Base-by-base conservation (phyloP, 352 stramenopile genomes). In the Globisporangium echinulatum region DNA sequence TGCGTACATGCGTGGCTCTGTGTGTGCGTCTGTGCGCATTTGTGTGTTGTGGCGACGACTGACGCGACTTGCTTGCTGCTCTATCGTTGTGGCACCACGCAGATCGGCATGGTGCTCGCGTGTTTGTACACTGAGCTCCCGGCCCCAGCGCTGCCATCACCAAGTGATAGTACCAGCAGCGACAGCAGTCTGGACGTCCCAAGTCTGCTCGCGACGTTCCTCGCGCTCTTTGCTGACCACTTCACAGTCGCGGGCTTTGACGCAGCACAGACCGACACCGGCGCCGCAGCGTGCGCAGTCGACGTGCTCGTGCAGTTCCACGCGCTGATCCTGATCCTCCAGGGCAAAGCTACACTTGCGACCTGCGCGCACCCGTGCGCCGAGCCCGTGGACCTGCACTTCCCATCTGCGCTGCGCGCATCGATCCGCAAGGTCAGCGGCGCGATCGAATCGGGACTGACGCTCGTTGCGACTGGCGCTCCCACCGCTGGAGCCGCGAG, bases 261-360 rank as follows among this genome's bases (percentile, higher is more conserved):
- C 11, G 49, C 53, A 36, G 61, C 57, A 17, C 25, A 59, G 36
- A 5, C 17, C 3, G 55, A 67, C 9, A 11, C 37, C 10, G 43
- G 44, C 13, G 49, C 78, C 50, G 67, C 75, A 5, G 66, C 72
- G 5, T 71, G 55, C 8, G 60, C 75, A 38, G 39, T 82, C 13
- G 64, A 69, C 39, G 62, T 76, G 19, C 53, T 92, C 48, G 68
- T 69, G 44, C 71, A 65, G 13, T 70, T 91, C 33, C 68, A 91
- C 49, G 67, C 70, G 10, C 66, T 91, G n/a, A 85, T 91, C 52
- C 43, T 93, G 15, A 50, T 89, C n/a, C 63, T 86, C 4, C 81
- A 93, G 78, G 80, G 74, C 4, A 62, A 58, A 8, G 15, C 66
- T 7, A 62, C 63, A 15, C 43, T 93, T 3, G 19, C 52, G 15